Conservation (phyloP, 257 asterid genomes). For the Anisodus tanguticus region DNA sequence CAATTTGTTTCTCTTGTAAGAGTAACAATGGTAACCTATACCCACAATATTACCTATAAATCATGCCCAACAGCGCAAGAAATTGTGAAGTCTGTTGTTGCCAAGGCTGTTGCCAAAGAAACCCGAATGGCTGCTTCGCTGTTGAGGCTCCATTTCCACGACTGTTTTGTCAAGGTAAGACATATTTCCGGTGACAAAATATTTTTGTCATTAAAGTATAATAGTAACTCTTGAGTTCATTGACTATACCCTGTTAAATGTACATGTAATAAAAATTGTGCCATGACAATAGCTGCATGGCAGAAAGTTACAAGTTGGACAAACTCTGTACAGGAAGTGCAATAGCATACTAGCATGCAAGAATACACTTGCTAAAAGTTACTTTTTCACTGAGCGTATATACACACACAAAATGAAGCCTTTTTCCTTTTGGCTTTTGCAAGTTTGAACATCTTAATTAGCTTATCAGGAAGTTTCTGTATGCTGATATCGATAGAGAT, state of each 20-base stretch:
- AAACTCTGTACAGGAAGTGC: background rate
- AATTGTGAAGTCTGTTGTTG: slow-evolving; percentile 67
- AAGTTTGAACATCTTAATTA: background rate
- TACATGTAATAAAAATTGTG: background rate
- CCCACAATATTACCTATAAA: slow-evolving; percentile 77
- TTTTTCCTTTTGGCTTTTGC: background rate
- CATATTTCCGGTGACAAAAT: background rate
- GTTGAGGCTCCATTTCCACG: slow-evolving; percentile 88
- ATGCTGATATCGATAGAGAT: background rate
- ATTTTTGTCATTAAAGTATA: background rate
- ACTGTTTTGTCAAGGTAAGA: slow-evolving; percentile 85
- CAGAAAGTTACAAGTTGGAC: background rate
- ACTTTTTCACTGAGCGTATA: too few relatives aligned
- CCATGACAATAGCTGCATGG: background rate
- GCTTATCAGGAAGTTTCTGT: background rate
- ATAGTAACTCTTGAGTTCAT: background rate
- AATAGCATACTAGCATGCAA: background rate
- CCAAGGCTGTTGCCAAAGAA: slow-evolving; percentile 77
- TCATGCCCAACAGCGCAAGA: slow-evolving; percentile 73
- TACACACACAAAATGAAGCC: background rate
- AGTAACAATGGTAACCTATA: slow-evolving; percentile 60
- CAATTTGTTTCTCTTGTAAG: slow-evolving; percentile 52
- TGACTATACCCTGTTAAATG: background rate
- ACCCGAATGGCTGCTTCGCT: slow-evolving; percentile 97
- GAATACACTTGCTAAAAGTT: background rate